Percentiles rank a stretch among this genome's conserved stretches.
Conservation (phyloP, 768 basidiomycete species). For the Sistotremastrum niveocremeum region DNA sequence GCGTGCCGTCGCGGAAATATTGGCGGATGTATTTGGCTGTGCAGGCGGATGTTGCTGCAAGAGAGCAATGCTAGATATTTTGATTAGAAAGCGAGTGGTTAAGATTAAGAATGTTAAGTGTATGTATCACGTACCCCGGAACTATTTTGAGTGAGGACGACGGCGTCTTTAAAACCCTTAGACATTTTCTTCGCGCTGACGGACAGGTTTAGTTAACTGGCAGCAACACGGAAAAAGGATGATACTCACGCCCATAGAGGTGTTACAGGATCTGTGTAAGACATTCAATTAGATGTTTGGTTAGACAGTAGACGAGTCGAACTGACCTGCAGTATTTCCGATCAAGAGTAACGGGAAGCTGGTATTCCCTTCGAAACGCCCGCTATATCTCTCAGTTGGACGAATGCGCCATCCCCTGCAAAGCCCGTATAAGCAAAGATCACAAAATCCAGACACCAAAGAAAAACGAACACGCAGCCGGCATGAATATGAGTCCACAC, state of each 20-base stretch:
- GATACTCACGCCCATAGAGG: conserved; percentile 5
- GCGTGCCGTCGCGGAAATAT: conserved; percentile 14
- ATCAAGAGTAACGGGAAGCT: conserved; percentile 27
- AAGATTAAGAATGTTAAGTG: neutral
- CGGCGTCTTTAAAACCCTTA: conserved; percentile 7
- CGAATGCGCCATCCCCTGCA: conserved; percentile 1
- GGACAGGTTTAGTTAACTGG: neutral
- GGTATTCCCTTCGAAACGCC: conserved; percentile 21
- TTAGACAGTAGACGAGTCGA: neutral
- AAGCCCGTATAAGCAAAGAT: neutral
- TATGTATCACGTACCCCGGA: conserved; percentile 7
- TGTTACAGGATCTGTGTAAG: conserved; percentile 8
- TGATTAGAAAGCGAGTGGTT: neutral
- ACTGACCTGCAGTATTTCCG: conserved; percentile 23
- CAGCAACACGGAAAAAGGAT: neutral
- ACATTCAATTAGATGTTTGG: no score
- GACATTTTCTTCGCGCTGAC: neutral
- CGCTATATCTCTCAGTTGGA: neutral
- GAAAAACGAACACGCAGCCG: conserved; percentile 1
- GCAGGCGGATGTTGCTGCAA: conserved; percentile 9
- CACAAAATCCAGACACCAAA: neutral
- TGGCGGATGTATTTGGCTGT: conserved; percentile 11
- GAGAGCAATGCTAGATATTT: conserved; percentile 9
- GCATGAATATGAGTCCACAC: conserved; percentile 2
- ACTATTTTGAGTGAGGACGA: conserved; percentile 9